Conservation (phyloP, 2,329 filamentous ascomycete species). For the Byssochlamys sp. region DNA sequence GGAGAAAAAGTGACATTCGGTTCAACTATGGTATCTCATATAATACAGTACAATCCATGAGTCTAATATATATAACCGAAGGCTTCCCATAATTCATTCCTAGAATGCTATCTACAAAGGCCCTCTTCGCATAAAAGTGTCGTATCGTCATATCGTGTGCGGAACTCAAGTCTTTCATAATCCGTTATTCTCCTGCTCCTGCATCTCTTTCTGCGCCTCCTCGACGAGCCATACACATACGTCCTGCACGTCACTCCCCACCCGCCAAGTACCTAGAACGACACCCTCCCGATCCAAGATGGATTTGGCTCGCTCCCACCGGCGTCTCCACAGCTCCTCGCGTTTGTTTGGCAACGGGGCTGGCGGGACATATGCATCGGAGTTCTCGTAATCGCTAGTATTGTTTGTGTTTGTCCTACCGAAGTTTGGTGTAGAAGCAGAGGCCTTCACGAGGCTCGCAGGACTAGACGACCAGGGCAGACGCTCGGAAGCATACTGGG, state of each 20-base stretch:
- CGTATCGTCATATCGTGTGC: not conserved
- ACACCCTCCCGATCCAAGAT: slow-evolving; percentile 35
- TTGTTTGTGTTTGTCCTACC: slow-evolving; percentile 9
- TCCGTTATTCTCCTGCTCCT: not conserved
- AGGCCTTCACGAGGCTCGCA: slow-evolving; percentile 10
- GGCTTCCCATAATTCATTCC: not conserved
- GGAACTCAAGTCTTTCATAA: not conserved
- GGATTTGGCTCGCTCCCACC: slow-evolving; percentile 38
- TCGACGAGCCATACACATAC: slow-evolving; percentile 36
- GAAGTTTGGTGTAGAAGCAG: slow-evolving; percentile 15
- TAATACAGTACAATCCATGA: not conserved
- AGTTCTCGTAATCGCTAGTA: slow-evolving; percentile 2
- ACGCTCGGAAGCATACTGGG: slow-evolving; percentile 23
- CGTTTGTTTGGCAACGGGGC: slow-evolving; percentile 36
- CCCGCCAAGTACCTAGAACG: slow-evolving; percentile 37
- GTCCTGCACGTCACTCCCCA: slow-evolving; percentile 37
- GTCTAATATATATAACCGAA: not conserved
- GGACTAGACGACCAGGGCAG: slow-evolving; percentile 10
- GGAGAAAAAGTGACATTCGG: not conserved
- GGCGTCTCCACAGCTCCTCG: slow-evolving; percentile 40
- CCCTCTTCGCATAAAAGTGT: not conserved
- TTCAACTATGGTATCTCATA: not conserved
- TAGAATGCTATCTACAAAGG: not conserved
- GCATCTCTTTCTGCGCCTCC: slow-evolving; percentile 23
- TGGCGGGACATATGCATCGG: slow-evolving; percentile 11